phyloP scores from a whole-genome alignment of 2,329 filamentous ascomycete genomes.

The Fusarium sp. region DNA sequence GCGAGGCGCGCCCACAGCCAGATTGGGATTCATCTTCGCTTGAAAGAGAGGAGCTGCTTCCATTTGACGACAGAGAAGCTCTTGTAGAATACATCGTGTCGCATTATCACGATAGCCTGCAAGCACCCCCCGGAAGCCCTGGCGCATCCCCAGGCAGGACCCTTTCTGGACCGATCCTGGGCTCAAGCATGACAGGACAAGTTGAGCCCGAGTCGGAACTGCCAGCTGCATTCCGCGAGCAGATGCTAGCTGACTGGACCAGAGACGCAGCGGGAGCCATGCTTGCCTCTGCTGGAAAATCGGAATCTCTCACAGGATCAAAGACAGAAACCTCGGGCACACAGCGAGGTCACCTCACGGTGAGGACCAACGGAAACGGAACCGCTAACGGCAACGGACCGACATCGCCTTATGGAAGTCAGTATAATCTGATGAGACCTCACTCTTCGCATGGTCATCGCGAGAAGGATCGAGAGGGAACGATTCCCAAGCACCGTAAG shows the following conservation, averaged over 20 bases:
- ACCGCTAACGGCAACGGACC: conserved; percentile 52
- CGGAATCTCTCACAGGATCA: conserved; percentile 82
- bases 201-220: conserved; percentile 66
- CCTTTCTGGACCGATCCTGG: conserved; percentile 72
- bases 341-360: conserved; percentile 68
- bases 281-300: conserved; percentile 76
- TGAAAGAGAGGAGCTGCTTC: conserved; percentile 74
- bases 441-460: conserved; percentile 59
- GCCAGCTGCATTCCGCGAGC: conserved; percentile 75
- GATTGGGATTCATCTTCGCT: conserved; percentile 66
- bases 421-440: conserved; percentile 63
- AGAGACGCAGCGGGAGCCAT: conserved; percentile 78
- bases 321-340: conserved; percentile 71
- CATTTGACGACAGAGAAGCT: conserved; percentile 79
- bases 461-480: conserved; percentile 50
- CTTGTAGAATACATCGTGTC: conserved; percentile 81
- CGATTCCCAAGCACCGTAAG: conserved; percentile 63
- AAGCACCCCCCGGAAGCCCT: conserved; percentile 78
- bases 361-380: conserved; percentile 60
- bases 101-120: conserved; percentile 73
- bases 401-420: conserved; percentile 64
- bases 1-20: conserved; percentile 59
- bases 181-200: conserved; percentile 59
- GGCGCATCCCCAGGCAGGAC: conserved; percentile 75
- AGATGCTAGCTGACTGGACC: conserved; percentile 85